Evolutionary conservation across 169 alveolate species (phyloP).

Genomic region (Babesia divergens): DNA sequence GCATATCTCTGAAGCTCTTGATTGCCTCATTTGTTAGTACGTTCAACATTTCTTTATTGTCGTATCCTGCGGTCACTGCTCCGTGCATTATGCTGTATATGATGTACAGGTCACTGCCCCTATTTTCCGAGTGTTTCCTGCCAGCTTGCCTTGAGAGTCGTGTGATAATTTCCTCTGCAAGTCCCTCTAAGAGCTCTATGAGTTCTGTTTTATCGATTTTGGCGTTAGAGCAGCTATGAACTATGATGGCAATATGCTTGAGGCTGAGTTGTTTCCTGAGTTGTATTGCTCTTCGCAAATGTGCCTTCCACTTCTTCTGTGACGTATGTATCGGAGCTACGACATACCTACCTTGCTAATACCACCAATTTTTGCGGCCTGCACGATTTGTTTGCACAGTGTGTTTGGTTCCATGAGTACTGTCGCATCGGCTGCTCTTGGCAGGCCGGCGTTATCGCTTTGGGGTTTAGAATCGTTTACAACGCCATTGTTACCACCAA

Average conservation of each 20-base stretch:
- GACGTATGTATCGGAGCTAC: not conserved
- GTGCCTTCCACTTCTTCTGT: constrained; percentile 41
- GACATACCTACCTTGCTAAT: not conserved
- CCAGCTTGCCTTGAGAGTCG: not conserved
- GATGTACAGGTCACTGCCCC: constrained; percentile 26
- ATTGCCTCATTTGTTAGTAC: constrained; percentile 14
- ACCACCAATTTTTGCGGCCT: constrained; percentile 1
- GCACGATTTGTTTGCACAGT: constrained; percentile 2
- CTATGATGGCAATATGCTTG: constrained; percentile 44
- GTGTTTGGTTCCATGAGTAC: constrained; percentile 33
- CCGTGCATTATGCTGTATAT: constrained; percentile 50
- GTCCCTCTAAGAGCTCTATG: constrained; percentile 21
- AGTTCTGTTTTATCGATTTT: not conserved
- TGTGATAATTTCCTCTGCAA: not conserved
- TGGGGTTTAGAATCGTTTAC: not conserved
- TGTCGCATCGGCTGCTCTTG: not conserved
- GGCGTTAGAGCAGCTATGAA: constrained; percentile 47
- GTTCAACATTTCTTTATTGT: constrained; percentile 4
- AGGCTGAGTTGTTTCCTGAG: constrained; percentile 30
- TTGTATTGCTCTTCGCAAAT: constrained; percentile 27
- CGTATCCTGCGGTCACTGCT: not conserved
- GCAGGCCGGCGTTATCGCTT: not conserved
- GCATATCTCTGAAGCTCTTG: not conserved
- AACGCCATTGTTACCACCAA: not conserved
- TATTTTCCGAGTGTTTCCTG: not conserved